Evolutionary conservation across 2,329 filamentous ascomycete genomes (phyloP).

Genomic region (Fonsecaea nubica): DNA sequence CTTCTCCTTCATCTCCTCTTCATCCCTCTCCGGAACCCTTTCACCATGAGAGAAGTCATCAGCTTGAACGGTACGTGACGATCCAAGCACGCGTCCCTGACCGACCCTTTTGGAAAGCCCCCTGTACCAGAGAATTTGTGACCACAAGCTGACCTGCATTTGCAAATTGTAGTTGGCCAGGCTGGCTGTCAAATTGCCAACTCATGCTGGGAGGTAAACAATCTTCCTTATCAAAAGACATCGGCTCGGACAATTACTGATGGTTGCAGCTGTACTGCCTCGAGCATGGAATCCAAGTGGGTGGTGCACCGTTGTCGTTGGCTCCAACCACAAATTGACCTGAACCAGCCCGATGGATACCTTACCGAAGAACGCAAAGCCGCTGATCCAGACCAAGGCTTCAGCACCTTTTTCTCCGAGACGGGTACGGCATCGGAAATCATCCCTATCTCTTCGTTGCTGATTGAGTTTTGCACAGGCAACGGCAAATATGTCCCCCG

Average conservation of each 20-base stretch:
- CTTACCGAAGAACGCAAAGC: slow-evolving; percentile 97
- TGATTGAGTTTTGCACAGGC: slow-evolving; percentile 60
- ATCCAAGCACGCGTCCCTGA: slow-evolving; percentile 36
- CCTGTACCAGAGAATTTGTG: slow-evolving; percentile 28
- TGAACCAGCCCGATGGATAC: slow-evolving; percentile 88
- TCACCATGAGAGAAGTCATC: slow-evolving; percentile 97
- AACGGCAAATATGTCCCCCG: slow-evolving; percentile 99
- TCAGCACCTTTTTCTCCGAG: slow-evolving; percentile 99
- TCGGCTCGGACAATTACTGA: slow-evolving; percentile 42
- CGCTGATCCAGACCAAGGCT: slow-evolving; percentile 90
- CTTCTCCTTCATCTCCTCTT: slow-evolving; percentile 14
- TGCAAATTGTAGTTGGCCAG: slow-evolving; percentile 82
- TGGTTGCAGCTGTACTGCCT: slow-evolving; percentile 91
- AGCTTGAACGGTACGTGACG: slow-evolving; percentile 92
- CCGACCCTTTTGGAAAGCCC: slow-evolving; percentile 23
- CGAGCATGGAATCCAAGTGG: slow-evolving; percentile 98
- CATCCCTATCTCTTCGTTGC: slow-evolving; percentile 9
- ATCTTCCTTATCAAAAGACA: slow-evolving; percentile 36
- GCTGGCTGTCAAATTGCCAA: slow-evolving; percentile 99
- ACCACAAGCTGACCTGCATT: slow-evolving; percentile 60
- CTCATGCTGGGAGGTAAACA: slow-evolving; percentile 99
- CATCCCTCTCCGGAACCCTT: slow-evolving; percentile 18
- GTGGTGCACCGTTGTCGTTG: slow-evolving; percentile 45
- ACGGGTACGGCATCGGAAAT: slow-evolving; percentile 71
- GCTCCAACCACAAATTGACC: slow-evolving; percentile 36